Base-by-base conservation (phyloP, 179 eudicot species). In the Actinidia polygama region DNA sequence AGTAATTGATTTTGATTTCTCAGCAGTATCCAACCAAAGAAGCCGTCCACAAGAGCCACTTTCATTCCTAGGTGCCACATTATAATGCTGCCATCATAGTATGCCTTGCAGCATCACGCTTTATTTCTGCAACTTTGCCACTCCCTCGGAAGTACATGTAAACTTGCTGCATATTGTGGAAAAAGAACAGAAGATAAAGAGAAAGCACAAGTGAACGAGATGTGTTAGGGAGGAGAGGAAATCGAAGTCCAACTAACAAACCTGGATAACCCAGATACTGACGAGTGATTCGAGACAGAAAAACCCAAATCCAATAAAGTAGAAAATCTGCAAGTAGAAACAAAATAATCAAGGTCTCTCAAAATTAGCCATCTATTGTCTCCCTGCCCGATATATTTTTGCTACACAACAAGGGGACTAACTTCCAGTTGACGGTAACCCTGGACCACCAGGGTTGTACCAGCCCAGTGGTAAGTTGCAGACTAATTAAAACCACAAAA, bases 211-310 rank as follows among this genome's bases (percentile, higher is more conserved):
- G 4, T 80, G 21, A 54, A 6, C 24, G 10, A 6, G 15, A 40
- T 12, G 18, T 76, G 49, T 73, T 4, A 66, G 53, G 47, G 58
- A 51, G 70, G 46, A 76, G 46, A 15, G 75, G 40, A 78, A 7
- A 51, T 57, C 40, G 58, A 77, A 85, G 81, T 57, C 6, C 36
- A 36, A 26, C 59, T 21, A 76, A 47, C 54, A 46, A 51, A 90
- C 92, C 90, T 90, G 88, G 74, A 91, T 87, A 72, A 91, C 94
- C 91, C 91, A 91, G 59, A 90, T 77, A 89, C 94, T 91, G 5
- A 90, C 77, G 83, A 90, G 11, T 54, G 94, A 82, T 80, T 91
- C 94, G 51, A 91, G 64, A 77, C 84, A 58, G 85, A 91, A 90
- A 23, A 85, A 53, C 62, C 67, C 90, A 83, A 88, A 90, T 21